These are phyloP conservation scores for Carallia pectinifolia DNA, from an alignment of 345 rosid species.

Conservation along the genomic window DNA sequence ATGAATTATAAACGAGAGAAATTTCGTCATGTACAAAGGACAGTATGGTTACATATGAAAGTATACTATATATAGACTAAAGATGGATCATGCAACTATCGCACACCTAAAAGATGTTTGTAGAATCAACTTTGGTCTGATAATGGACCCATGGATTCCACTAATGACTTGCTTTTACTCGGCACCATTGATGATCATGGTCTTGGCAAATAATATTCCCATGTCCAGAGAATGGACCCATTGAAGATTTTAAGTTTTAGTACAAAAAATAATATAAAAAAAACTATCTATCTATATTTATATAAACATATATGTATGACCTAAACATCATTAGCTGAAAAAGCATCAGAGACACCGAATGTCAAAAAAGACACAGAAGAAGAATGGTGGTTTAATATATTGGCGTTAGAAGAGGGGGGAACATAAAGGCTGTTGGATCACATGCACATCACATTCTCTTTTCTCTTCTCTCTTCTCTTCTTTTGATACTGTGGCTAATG, in stretches of 20 bases:
- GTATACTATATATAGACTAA: conserved; percentile 19
- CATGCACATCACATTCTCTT: conserved; percentile 67
- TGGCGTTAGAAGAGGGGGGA: conserved; percentile 46
- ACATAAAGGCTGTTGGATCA: conserved; percentile 80
- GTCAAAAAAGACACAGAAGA: conserved; percentile 39
- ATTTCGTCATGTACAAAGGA: conserved; percentile 24
- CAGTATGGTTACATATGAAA: background rate
- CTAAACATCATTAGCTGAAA: conserved; percentile 34
- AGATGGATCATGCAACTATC: conserved; percentile 1
- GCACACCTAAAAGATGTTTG: conserved; percentile 3
- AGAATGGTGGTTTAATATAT: conserved; percentile 27
- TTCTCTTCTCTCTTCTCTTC: conserved; percentile 41
- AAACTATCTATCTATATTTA: background rate
- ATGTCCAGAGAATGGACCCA: conserved; percentile 1
- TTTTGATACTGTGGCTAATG: conserved; percentile 54
- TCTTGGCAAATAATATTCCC: conserved; percentile 24
- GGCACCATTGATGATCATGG: conserved; percentile 31
- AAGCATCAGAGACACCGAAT: conserved; percentile 18
- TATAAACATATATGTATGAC: conserved; percentile 22
- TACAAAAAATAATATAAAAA: conserved; percentile 8
- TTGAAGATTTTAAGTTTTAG: too few relatives aligned
- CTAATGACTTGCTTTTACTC: conserved; percentile 42
- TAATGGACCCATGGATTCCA: conserved; percentile 33
- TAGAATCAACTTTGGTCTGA: conserved; percentile 23
- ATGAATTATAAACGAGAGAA: conserved; percentile 9